Percentiles rank a stretch among this genome's conserved stretches.
Evolutionary conservation across 148 eudicot species (phyloP).

Genomic region (Silene uniflora): DNA sequence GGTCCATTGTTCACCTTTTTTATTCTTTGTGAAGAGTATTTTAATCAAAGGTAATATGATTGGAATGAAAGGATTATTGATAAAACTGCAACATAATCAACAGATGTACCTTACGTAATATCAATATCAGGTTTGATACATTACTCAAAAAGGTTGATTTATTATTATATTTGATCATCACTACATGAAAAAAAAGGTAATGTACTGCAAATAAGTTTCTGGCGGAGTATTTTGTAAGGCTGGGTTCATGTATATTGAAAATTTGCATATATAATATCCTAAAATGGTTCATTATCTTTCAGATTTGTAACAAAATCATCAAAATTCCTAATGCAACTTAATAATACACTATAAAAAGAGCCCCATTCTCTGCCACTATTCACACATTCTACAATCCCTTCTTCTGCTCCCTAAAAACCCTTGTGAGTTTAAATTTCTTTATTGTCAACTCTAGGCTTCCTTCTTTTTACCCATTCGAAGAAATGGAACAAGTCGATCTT

Average conservation of each 20-base stretch:
- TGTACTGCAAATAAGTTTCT: background rate
- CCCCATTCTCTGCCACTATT: background rate
- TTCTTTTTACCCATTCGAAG: too few relatives aligned
- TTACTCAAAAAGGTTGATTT: background rate
- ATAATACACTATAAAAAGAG: background rate
- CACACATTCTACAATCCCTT: background rate
- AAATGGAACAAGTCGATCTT: background rate
- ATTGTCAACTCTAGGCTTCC: background rate
- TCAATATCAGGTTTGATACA: background rate
- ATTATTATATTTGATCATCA: background rate
- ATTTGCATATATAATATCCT: background rate
- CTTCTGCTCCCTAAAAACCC: background rate
- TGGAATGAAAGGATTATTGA: background rate
- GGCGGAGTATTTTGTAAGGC: background rate
- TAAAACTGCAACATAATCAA: background rate
- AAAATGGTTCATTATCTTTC: background rate
- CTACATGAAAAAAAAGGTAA: background rate
- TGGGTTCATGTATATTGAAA: constrained; percentile 1
- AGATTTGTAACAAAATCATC: background rate
- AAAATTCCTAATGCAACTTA: background rate
- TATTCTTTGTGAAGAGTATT: too few relatives aligned
- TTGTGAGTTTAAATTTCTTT: background rate
- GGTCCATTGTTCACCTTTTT: too few relatives aligned
- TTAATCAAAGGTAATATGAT: too few relatives aligned
- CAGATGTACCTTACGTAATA: background rate